A percentile compares a stretch with the other conserved stretches of the same genome.
Evolutionary conservation across 225 moss, liverwort and hornwort genomes (phyloP).

Genomic region (Pleurozium schreberi): DNA sequence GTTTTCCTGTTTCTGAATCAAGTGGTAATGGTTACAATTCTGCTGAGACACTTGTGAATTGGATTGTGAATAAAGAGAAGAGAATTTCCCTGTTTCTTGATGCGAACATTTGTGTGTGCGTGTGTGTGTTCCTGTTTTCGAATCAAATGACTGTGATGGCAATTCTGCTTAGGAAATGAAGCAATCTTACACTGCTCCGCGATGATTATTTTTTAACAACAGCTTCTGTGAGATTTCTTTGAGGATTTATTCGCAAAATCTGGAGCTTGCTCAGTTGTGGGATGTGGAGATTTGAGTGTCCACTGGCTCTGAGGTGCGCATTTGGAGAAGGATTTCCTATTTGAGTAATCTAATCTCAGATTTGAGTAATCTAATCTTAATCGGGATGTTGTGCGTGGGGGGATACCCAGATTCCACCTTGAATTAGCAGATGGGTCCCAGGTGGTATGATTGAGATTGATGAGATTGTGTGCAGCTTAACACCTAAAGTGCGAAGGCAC

Average conservation of each 20-base stretch:
- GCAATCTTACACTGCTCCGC: not conserved
- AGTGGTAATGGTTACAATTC: not conserved
- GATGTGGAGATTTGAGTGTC: not conserved
- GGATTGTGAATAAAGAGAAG: not conserved
- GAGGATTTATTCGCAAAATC: not conserved
- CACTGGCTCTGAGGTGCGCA: not conserved
- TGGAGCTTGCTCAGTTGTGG: not conserved
- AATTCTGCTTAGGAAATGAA: not conserved
- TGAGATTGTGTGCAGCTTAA: not conserved
- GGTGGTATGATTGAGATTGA: not conserved
- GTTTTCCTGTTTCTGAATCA: not conserved
- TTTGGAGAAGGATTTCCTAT: not conserved
- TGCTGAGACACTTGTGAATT: not conserved
- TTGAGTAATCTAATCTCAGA: not conserved
- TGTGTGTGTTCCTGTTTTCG: not conserved
- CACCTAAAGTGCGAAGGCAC: too few species aligned
- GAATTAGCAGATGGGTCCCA: not conserved
- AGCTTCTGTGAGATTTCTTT: not conserved
- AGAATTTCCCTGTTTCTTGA: not conserved
- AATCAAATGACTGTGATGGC: not conserved
- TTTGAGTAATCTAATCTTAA: not conserved
- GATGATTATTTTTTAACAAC: not conserved
- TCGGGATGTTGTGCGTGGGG: not conserved
- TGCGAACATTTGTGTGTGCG: too few species aligned
- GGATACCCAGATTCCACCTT: not conserved